phyloP scores from a whole-genome alignment of 306 rosid genomes.

The Prunus dulcis region DNA sequence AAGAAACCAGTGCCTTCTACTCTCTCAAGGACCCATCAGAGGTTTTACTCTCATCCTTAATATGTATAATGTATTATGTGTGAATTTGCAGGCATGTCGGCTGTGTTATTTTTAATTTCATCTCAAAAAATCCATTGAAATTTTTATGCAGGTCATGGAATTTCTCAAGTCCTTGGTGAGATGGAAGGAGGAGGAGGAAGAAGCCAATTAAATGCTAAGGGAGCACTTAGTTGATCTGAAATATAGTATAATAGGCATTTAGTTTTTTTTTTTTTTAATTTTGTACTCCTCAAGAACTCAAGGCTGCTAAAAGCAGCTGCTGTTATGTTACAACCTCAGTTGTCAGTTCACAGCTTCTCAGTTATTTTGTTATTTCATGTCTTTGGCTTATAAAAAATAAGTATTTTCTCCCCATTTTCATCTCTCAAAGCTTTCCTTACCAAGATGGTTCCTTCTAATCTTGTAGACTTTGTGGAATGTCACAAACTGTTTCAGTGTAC shows the following conservation, averaged over 20 bases:
- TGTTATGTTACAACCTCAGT: slow-evolving; percentile 1
- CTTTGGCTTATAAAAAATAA: not conserved
- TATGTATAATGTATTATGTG: not conserved
- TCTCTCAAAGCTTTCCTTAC: not conserved
- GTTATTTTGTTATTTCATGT: not conserved
- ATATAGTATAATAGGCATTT: slow-evolving; percentile 1
- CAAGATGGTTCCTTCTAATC: too few relatives aligned
- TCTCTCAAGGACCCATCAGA: slow-evolving; percentile 75
- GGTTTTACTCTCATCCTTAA: slow-evolving; percentile 32
- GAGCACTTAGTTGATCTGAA: not conserved
- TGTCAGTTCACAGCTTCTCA: slow-evolving; percentile 5
- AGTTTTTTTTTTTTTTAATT: not conserved
- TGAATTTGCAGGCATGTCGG: not conserved
- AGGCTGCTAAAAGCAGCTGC: not conserved
- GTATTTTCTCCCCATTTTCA: too few relatives aligned
- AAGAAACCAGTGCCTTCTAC: slow-evolving; percentile 76
- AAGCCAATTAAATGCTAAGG: not conserved
- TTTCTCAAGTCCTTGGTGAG: slow-evolving; percentile 71
- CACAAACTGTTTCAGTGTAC: too few relatives aligned
- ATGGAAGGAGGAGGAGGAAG: slow-evolving; percentile 45
- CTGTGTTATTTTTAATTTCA: too few relatives aligned
- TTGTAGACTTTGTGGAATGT: too few relatives aligned
- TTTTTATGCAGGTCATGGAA: slow-evolving; percentile 66
- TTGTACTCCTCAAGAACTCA: not conserved
- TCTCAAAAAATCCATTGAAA: not conserved